Evolutionary conservation across 2,329 filamentous ascomycete genomes (phyloP), one percentile per base, ranked within the genome.

Genomic region (Trichoderma arundinaceum): DNA sequence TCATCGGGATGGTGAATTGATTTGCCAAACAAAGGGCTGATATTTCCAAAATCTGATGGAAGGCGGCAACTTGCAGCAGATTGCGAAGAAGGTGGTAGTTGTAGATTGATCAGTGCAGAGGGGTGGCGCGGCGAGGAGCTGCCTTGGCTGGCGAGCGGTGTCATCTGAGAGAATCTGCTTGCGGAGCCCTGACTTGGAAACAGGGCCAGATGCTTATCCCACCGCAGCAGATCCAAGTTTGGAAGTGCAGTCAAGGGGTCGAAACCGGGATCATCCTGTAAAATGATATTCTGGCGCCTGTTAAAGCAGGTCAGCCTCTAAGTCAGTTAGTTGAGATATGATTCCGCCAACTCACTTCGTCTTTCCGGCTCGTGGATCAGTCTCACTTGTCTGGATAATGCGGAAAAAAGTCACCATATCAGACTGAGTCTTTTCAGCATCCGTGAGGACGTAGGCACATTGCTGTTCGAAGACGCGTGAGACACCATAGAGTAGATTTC

Each of bases 391-490:
- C 57, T 75, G 70, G 69, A 89, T 76, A 7, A 84, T 78, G 58
- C 83, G 86, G 68, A 91, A 81, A 74, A 93, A 86, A 2, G 86
- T 80, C 69, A 86, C 84, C 84, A 98, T 92, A 70, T 87, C 87
- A 67, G 88, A 85, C 71, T 92, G 89, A 43, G 91, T 88, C 70
- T 86, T 88, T 76, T 94, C 89, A 2, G 89, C 88, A 73, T 98
- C 95, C 3, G 86, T 84, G 53, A 97, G 87, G 28, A 97, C 87
- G 75, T 97, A 99, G 43, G 85, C 84, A 72, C 91, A 96, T 78
- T 99, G 94, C 75, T 97, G 91, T 32, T 87, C 84, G 76, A 92
- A 97, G 17, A 98, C 93, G 56, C 91, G 87, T 3, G 92, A 90
- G 15, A 97, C 87, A 5, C 94, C 94, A 74, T 90, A 94, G 33